Percentiles rank a stretch among this genome's conserved stretches.
Evolutionary conservation across 2,329 filamentous ascomycete genomes (phyloP).

Genomic region (Cladophialophora immunda): DNA sequence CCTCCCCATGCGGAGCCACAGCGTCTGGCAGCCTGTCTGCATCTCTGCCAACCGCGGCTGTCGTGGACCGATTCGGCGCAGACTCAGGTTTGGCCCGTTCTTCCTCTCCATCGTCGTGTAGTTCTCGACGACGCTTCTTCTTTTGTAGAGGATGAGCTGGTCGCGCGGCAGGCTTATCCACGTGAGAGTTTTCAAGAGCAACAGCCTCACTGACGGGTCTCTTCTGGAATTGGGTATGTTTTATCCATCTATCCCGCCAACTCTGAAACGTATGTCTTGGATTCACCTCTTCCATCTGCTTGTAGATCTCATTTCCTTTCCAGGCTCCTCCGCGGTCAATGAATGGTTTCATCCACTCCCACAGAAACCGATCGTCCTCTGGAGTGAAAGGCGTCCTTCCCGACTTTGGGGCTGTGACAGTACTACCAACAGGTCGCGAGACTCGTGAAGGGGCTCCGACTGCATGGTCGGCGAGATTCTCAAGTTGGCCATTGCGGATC

Average conservation of each 20-base stretch:
- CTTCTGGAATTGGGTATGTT: slow-evolving; percentile 43
- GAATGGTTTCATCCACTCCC: slow-evolving; percentile 53
- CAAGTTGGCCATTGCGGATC: slow-evolving; percentile 57
- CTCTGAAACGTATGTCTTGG: slow-evolving; percentile 59
- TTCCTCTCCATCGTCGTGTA: slow-evolving; percentile 20
- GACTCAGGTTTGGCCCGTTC: not conserved
- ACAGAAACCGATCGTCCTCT: slow-evolving; percentile 56
- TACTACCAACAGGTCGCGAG: slow-evolving; percentile 56
- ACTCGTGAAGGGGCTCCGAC: slow-evolving; percentile 54
- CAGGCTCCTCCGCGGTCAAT: slow-evolving; percentile 45
- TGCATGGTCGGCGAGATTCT: slow-evolving; percentile 57
- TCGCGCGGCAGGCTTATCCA: not conserved
- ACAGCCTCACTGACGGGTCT: slow-evolving; percentile 23
- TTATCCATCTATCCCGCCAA: slow-evolving; percentile 58
- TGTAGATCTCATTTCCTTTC: slow-evolving; percentile 56
- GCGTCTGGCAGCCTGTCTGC: not conserved
- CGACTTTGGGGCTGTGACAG: slow-evolving; percentile 46
- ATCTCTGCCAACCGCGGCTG: not conserved
- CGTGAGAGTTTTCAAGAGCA: not conserved
- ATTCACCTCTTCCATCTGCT: slow-evolving; percentile 50
- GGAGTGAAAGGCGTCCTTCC: slow-evolving; percentile 49
- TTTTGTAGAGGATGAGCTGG: not conserved
- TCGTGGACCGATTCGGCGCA: not conserved
- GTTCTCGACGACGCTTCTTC: slow-evolving; percentile 19
- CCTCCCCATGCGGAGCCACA: not conserved